Evolutionary conservation across 768 basidiomycete genomes (phyloP).

Genomic region (Tricholoma furcatifolium): DNA sequence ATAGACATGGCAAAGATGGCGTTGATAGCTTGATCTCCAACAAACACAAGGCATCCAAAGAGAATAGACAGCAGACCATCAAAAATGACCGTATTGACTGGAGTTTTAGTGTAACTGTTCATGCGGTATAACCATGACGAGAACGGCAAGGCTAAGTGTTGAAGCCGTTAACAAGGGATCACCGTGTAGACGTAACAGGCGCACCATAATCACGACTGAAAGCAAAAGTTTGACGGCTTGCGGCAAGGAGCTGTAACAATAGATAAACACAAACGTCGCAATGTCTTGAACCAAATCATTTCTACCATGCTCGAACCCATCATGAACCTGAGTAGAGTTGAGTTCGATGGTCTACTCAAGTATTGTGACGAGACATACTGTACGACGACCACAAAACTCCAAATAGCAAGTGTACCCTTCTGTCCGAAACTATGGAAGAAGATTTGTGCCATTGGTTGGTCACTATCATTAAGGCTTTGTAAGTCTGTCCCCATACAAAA

Average conservation of each 20-base stretch:
- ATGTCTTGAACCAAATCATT: not conserved
- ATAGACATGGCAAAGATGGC: constrained; percentile 56
- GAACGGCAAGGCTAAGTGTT: constrained; percentile 53
- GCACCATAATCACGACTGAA: constrained; percentile 64
- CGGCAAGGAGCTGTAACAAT: constrained; percentile 21
- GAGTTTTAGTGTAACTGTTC: constrained; percentile 50
- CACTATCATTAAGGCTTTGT: constrained; percentile 38
- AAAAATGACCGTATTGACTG: constrained; percentile 57
- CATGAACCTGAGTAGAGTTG: constrained; percentile 54
- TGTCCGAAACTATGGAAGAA: constrained; percentile 49
- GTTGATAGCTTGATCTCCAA: constrained; percentile 55
- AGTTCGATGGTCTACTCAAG: too few relatives aligned
- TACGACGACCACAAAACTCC: constrained; percentile 37
- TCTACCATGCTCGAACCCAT: constrained; percentile 57
- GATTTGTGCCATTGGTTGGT: constrained; percentile 62
- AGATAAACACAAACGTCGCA: too few relatives aligned
- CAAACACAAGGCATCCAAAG: constrained; percentile 61
- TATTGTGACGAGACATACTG: constrained; percentile 27
- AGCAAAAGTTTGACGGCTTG: constrained; percentile 62
- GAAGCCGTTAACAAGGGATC: not conserved
- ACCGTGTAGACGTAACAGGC: not conserved
- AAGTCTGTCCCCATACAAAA: constrained; percentile 66
- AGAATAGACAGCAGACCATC: constrained; percentile 43
- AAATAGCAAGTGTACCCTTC: constrained; percentile 34
- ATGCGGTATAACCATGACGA: constrained; percentile 61